Evolutionary conservation across 108 stramenopile species (phyloP).

Genomic region (Poteriospumella lacustris): DNA sequence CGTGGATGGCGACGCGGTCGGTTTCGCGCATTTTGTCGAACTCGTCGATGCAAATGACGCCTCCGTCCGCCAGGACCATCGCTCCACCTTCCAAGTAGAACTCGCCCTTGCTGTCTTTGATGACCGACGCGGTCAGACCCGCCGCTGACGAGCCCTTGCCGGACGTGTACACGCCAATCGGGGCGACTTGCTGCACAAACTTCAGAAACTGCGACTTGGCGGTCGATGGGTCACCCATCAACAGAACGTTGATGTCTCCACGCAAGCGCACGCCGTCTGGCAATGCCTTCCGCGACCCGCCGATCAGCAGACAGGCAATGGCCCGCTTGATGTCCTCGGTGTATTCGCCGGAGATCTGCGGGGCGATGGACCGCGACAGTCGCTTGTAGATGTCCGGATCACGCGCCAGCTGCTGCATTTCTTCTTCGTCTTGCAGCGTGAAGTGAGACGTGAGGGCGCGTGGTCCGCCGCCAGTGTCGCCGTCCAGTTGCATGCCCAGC

Average conservation of each 20-base stretch:
- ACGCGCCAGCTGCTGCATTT: conserved; percentile 69
- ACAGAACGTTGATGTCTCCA: conserved; percentile 94
- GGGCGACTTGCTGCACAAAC: conserved; percentile 79
- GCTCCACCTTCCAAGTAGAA: conserved; percentile 98
- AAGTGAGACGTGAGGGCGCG: conserved; percentile 60
- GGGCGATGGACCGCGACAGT: conserved; percentile 75
- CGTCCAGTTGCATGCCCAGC: conserved; percentile 77
- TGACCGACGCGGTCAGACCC: conserved; percentile 89
- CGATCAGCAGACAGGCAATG: conserved; percentile 79
- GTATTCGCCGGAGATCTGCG: conserved; percentile 87
- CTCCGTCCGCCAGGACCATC: conserved; percentile 99
- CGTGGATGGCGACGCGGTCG: conserved; percentile 96
- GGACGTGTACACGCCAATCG: conserved; percentile 96
- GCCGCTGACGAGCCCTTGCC: conserved; percentile 95
- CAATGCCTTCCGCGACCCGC: conserved; percentile 74
- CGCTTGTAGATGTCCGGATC: conserved; percentile 80
- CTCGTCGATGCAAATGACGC: conserved; percentile 97
- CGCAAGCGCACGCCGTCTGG: conserved; percentile 92
- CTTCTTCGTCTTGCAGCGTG: conserved; percentile 90
- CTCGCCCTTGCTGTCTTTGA: conserved; percentile 80
- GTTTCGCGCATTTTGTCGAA: conserved; percentile 78
- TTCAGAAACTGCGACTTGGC: conserved; percentile 94
- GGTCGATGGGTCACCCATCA: conserved; percentile 94
- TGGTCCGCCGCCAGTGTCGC: conserved; percentile 68
- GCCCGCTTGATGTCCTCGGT: conserved; percentile 96